These are phyloP conservation scores for Dactylellina leptospora DNA, from an alignment of 2,329 filamentous ascomycete species.

Conservation along the genomic window DNA sequence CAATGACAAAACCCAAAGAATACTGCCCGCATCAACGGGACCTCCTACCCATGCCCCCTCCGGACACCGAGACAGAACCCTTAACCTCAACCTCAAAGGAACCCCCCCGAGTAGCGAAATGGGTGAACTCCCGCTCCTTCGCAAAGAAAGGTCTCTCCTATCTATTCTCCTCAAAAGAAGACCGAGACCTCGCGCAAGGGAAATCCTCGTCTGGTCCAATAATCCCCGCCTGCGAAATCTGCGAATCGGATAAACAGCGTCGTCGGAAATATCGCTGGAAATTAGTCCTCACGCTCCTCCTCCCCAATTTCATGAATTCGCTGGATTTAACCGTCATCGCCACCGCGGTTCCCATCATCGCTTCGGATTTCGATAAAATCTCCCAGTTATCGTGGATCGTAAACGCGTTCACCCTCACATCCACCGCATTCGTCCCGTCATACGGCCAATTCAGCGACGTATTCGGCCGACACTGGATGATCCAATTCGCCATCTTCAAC, in stretches of 20 bases:
- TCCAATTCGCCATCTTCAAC: slow-evolving; percentile 68
- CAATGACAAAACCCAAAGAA: slow-evolving; percentile 25
- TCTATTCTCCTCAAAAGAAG: slow-evolving; percentile 47
- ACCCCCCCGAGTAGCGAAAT: slow-evolving; percentile 29
- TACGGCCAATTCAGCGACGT: slow-evolving; percentile 73
- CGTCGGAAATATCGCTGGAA: slow-evolving; percentile 67
- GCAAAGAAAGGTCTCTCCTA: slow-evolving; percentile 34
- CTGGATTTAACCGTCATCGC: slow-evolving; percentile 73
- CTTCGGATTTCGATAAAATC: slow-evolving; percentile 66
- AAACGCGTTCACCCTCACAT: slow-evolving; percentile 73
- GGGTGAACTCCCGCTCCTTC: slow-evolving; percentile 40
- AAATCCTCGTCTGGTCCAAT: not conserved
- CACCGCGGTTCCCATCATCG: slow-evolving; percentile 70
- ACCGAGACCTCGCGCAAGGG: slow-evolving; percentile 23
- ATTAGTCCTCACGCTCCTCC: slow-evolving; percentile 68
- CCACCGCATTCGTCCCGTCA: slow-evolving; percentile 72
- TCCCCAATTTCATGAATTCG: slow-evolving; percentile 70
- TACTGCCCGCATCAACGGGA: slow-evolving; percentile 38
- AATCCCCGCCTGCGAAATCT: slow-evolving; percentile 52
- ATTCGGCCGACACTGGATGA: slow-evolving; percentile 69
- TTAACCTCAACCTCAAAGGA: slow-evolving; percentile 7
- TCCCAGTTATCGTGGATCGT: slow-evolving; percentile 67
- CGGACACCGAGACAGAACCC: slow-evolving; percentile 1
- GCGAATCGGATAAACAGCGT: slow-evolving; percentile 59
- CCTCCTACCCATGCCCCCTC: not conserved